phyloP scores from a whole-genome alignment of 2,329 filamentous ascomycete species.

The Fusarium napiforme region DNA sequence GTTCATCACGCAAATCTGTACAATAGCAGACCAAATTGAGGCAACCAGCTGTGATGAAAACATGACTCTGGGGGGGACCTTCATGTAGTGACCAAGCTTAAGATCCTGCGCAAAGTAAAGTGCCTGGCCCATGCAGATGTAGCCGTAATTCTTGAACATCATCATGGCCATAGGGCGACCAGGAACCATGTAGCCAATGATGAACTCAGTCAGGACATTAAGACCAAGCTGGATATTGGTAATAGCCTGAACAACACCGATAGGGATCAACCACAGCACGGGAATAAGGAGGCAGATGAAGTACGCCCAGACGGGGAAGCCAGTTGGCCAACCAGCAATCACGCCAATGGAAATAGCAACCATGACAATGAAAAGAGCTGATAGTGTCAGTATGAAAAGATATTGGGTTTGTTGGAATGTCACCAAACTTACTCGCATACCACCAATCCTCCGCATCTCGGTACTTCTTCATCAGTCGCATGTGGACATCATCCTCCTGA shows the following conservation, averaged over 20 bases:
- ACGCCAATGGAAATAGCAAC: constrained; percentile 65
- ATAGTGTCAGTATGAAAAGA: constrained; percentile 20
- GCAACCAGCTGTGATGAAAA: constrained; percentile 70
- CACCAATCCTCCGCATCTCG: constrained; percentile 69
- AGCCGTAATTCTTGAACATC: constrained; percentile 81
- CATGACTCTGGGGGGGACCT: constrained; percentile 69
- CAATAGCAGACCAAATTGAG: constrained; percentile 69
- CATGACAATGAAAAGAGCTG: constrained; percentile 63
- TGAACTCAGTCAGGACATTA: constrained; percentile 78
- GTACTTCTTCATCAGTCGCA: constrained; percentile 71
- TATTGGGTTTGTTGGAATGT: constrained; percentile 40
- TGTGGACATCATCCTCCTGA: constrained; percentile 69
- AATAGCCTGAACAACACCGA: constrained; percentile 70
- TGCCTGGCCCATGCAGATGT: constrained; percentile 74
- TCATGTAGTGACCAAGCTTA: constrained; percentile 77
- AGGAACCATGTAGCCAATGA: constrained; percentile 78
- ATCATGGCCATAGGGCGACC: constrained; percentile 78
- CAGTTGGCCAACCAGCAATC: constrained; percentile 65
- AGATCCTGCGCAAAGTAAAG: constrained; percentile 73
- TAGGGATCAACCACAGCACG: constrained; percentile 68
- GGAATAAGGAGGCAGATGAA: constrained; percentile 68
- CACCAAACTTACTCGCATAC: constrained; percentile 61
- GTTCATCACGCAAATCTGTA: constrained; percentile 74
- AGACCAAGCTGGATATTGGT: constrained; percentile 73
- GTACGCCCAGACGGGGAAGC: constrained; percentile 68